Evolutionary conservation across 176 grass and related monocot genomes (phyloP).

Genomic region (Elaeis guineensis): DNA sequence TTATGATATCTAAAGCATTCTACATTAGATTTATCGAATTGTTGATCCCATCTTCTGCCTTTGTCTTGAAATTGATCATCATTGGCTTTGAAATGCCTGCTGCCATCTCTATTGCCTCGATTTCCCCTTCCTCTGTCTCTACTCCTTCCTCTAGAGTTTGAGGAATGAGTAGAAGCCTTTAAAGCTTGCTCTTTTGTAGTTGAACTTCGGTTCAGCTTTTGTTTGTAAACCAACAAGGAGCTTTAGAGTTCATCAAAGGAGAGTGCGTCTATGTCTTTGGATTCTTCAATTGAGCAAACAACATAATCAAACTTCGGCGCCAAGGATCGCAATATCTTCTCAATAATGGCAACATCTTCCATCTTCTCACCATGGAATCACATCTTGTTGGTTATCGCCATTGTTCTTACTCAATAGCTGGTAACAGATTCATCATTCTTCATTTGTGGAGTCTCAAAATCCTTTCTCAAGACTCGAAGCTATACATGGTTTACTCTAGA

Average conservation of each 20-base stretch:
- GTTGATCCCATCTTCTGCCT: not conserved
- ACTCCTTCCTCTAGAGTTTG: not conserved
- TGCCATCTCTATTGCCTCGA: not conserved
- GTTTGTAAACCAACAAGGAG: not conserved
- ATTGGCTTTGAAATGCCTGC: no score
- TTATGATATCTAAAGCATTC: not conserved
- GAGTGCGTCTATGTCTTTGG: not conserved
- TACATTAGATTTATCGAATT: not conserved
- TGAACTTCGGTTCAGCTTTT: not conserved
- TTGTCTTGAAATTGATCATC: not conserved
- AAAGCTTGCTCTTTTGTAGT: not conserved
- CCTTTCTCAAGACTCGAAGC: conserved; percentile 4
- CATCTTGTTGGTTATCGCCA: not conserved
- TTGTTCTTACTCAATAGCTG: no score
- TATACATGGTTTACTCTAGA: not conserved
- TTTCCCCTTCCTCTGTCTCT: not conserved
- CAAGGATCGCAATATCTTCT: not conserved
- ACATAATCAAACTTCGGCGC: not conserved
- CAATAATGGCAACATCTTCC: no score
- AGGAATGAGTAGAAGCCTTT: not conserved
- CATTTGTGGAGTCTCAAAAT: conserved; percentile 1
- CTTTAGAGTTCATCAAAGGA: not conserved
- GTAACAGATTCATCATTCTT: not conserved
- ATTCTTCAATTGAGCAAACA: not conserved
- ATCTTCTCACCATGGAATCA: not conserved